These are phyloP conservation scores for Hysterium pulicare DNA, from an alignment of 2,329 filamentous ascomycete species.

Conservation along the genomic window DNA sequence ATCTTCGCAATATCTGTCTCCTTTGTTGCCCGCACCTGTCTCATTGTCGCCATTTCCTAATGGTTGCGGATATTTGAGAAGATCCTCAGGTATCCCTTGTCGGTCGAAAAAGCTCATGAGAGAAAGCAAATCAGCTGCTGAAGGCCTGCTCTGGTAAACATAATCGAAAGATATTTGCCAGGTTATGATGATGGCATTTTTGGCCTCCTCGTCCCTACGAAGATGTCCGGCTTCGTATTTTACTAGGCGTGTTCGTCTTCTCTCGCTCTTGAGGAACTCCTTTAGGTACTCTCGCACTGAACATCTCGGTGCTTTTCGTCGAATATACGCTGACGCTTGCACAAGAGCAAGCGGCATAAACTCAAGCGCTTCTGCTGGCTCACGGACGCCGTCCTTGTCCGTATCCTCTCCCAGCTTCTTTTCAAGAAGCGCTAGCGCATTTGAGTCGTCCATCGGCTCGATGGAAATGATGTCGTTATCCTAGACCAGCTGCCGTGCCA, in stretches of 20 bases:
- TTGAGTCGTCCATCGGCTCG: not conserved
- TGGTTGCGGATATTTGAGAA: conserved; percentile 5
- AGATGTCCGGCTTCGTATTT: conserved; percentile 21
- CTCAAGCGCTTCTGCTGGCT: conserved; percentile 17
- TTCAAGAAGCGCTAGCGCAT: not conserved
- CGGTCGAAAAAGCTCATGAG: conserved; percentile 22
- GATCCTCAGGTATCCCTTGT: conserved; percentile 4
- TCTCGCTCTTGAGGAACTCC: conserved; percentile 33
- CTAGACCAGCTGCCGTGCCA: conserved; percentile 7
- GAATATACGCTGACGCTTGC: conserved; percentile 12
- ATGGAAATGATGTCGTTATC: conserved; percentile 3
- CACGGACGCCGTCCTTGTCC: not conserved
- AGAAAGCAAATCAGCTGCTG: conserved; percentile 43
- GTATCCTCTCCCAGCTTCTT: conserved; percentile 3
- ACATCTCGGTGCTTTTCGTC: conserved; percentile 1
- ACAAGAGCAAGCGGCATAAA: conserved; percentile 32
- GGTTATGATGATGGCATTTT: conserved; percentile 33
- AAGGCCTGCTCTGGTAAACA: conserved; percentile 23
- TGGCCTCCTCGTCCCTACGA: conserved; percentile 27
- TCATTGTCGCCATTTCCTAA: not conserved
- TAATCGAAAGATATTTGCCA: conserved; percentile 32
- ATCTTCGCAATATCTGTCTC: conserved; percentile 4
- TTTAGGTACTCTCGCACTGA: conserved; percentile 34
- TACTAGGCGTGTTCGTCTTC: conserved; percentile 16
- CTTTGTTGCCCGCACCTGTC: not conserved